These are phyloP conservation scores for Fusarium buxicola DNA, from an alignment of 2,329 filamentous ascomycete species.

Conservation along the genomic window DNA sequence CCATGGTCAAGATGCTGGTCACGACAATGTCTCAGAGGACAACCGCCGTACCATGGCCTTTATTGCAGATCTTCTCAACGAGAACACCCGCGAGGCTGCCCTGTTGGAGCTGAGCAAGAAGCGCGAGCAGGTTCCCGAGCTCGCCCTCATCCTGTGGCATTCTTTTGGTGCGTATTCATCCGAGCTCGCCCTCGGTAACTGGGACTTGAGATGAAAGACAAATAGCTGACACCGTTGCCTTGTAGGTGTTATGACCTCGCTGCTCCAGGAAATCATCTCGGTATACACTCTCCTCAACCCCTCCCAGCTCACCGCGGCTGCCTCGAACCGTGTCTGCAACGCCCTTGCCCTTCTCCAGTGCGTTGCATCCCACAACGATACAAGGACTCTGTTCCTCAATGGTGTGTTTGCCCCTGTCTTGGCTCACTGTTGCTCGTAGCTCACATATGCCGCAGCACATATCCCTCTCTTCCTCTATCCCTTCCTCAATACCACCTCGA, in stretches of 20 bases:
- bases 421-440: conserved; percentile 3
- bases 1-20: conserved; percentile 65
- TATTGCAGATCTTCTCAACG: conserved; percentile 91
- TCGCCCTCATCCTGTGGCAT: conserved; percentile 97
- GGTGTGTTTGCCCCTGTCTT: conserved; percentile 66
- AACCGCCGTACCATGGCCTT: conserved; percentile 92
- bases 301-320: conserved; percentile 96
- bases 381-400: conserved; percentile 90
- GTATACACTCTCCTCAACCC: conserved; percentile 97
- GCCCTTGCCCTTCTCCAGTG: conserved; percentile 95
- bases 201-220: conserved; percentile 22
- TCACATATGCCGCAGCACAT: conserved; percentile 72
- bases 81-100: conserved; percentile 87
- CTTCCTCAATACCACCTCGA: conserved; percentile 98
- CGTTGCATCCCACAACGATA: conserved; percentile 97
- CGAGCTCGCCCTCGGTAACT: conserved; percentile 11
- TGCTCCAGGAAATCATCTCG: conserved; percentile 98
- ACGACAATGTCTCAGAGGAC: conserved; percentile 85
- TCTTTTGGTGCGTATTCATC: conserved; percentile 80
- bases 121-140: conserved; percentile 95
- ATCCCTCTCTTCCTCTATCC: conserved; percentile 98
- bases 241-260: conserved; percentile 94
- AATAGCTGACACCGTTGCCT: conserved; percentile 26
- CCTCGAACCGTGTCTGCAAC: conserved; percentile 97
- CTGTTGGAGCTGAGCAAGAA: conserved; percentile 98